A percentile compares a stretch with the other conserved stretches of the same genome.
Evolutionary conservation across 768 basidiomycete genomes (phyloP).

Genomic region (Podaxis sp.): DNA sequence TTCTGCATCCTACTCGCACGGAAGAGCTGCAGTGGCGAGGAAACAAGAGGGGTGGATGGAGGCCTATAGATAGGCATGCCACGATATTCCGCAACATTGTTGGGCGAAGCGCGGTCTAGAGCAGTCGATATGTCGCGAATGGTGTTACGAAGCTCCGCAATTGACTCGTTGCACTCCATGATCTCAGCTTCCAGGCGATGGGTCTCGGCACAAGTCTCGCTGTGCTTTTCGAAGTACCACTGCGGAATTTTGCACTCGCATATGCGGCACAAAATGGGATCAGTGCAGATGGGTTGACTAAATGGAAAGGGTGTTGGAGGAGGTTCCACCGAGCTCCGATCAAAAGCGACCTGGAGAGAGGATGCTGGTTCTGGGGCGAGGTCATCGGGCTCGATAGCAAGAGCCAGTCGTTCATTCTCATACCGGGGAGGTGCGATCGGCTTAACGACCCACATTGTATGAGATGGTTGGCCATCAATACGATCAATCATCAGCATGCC

Average conservation of each 20-base stretch:
- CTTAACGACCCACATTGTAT: constrained; percentile 98
- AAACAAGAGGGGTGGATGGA: constrained; percentile 66
- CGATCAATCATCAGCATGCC: constrained; percentile 99
- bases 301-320: constrained; percentile 74
- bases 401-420: constrained; percentile 63
- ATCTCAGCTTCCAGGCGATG: constrained; percentile 97
- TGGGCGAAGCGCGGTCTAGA: constrained; percentile 74
- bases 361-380: constrained; percentile 42
- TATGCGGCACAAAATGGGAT: constrained; percentile 91
- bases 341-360: constrained; percentile 37
- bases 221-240: constrained; percentile 99
- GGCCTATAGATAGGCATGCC: constrained; percentile 84
- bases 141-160: constrained; percentile 82
- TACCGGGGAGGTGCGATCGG: constrained; percentile 73
- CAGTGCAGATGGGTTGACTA: constrained; percentile 72
- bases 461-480: constrained; percentile 81
- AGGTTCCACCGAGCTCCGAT: constrained; percentile 35
- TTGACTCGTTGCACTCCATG: constrained; percentile 88
- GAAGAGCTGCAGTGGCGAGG: constrained; percentile 78
- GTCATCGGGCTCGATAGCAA: constrained; percentile 53
- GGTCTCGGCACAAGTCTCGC: constrained; percentile 96
- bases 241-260: constrained; percentile 96
- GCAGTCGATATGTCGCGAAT: constrained; percentile 76
- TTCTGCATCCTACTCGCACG: constrained; percentile 77
- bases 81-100: constrained; percentile 74